Evolutionary conservation across 2,329 filamentous ascomycete genomes (phyloP).

Genomic region (Passalora sequoiae): DNA sequence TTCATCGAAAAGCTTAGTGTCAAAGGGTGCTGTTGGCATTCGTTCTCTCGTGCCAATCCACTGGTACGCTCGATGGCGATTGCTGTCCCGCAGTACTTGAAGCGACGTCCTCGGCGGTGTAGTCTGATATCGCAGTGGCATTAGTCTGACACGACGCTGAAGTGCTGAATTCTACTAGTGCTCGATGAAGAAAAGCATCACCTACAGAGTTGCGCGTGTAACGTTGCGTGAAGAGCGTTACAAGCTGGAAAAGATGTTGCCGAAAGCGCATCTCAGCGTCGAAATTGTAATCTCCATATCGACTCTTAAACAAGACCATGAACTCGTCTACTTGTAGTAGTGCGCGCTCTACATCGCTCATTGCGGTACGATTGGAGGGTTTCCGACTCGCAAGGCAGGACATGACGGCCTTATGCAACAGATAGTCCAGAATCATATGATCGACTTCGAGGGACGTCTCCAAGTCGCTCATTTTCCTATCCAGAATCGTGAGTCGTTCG

Average conservation of each 20-base stretch:
- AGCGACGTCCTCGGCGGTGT: slow-evolving; percentile 37
- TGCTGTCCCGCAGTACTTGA: slow-evolving; percentile 34
- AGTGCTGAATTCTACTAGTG: no score
- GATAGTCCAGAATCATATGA: slow-evolving; percentile 53
- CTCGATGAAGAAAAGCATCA: no score
- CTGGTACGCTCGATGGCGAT: slow-evolving; percentile 31
- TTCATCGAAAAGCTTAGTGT: slow-evolving; percentile 14
- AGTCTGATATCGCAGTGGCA: no score
- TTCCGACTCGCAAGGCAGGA: slow-evolving; percentile 35
- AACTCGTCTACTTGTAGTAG: slow-evolving; percentile 37
- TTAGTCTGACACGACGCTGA: no score
- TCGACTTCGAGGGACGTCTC: slow-evolving; percentile 46
- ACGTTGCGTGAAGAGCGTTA: slow-evolving; percentile 42
- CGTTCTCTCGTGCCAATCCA: slow-evolving; percentile 25
- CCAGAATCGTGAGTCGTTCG: slow-evolving; percentile 11
- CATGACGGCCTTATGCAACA: slow-evolving; percentile 45
- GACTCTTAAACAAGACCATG: slow-evolving; percentile 39
- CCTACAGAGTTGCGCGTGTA: slow-evolving; percentile 36
- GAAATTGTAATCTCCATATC: slow-evolving; percentile 34
- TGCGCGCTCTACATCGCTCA: slow-evolving; percentile 10
- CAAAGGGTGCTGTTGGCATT: slow-evolving; percentile 14
- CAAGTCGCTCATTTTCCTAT: slow-evolving; percentile 25
- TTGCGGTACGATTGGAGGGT: not conserved
- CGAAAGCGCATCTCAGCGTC: slow-evolving; percentile 44
- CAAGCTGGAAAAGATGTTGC: slow-evolving; percentile 45